A percentile compares a stretch with the other conserved stretches of the same genome.
Conservation (phyloP, 148 eudicot genomes). For the Silene uniflora region DNA sequence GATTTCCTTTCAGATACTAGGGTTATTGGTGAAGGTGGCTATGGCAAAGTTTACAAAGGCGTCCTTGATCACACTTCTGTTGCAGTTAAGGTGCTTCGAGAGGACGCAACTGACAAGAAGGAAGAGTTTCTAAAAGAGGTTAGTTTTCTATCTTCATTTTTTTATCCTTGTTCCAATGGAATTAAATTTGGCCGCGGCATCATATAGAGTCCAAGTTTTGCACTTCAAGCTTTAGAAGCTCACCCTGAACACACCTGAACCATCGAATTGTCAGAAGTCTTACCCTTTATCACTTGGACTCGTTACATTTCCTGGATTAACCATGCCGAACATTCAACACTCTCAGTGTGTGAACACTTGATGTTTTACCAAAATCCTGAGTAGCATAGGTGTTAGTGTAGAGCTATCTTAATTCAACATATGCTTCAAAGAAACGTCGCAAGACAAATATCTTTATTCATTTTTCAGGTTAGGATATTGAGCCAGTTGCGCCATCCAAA, state of each 20-base stretch:
- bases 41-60: conserved; percentile 73
- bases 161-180: neutral
- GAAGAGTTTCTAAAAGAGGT: conserved; percentile 80
- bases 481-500: conserved; percentile 74
- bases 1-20: conserved; percentile 47
- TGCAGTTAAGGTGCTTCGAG: conserved; percentile 71
- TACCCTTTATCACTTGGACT: neutral
- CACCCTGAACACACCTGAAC: no score
- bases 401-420: neutral
- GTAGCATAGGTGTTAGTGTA: neutral
- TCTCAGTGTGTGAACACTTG: neutral
- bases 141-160: neutral
- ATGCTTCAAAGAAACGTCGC: neutral
- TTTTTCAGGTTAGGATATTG: conserved; percentile 58
- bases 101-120: conserved; percentile 60
- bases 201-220: no score
- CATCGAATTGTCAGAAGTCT: neutral
- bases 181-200: no score
- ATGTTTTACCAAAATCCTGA: neutral
- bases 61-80: conserved; percentile 70
- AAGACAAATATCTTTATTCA: neutral
- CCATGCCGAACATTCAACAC: neutral
- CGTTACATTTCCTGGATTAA: neutral
- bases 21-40: conserved; percentile 75
- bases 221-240: no score